These are phyloP conservation scores for Dryas drummondii DNA, from an alignment of 306 rosid species.

Conservation along the genomic window DNA sequence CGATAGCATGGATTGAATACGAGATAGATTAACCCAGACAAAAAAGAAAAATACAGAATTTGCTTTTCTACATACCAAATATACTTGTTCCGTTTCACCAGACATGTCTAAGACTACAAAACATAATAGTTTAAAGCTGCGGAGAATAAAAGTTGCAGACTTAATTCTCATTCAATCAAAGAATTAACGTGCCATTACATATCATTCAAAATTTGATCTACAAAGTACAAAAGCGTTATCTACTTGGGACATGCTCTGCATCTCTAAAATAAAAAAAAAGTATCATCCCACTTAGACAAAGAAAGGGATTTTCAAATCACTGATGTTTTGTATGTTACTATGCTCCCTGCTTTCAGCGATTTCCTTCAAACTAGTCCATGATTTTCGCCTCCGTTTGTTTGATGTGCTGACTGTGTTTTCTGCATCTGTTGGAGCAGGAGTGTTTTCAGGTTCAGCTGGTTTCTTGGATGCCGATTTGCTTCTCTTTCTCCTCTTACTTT, in stretches of 20 bases:
- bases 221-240: not conserved
- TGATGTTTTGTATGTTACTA: constrained; percentile 16
- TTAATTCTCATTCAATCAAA: not conserved
- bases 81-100: no score
- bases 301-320: constrained; percentile 48
- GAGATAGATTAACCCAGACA: no score
- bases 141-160: not conserved
- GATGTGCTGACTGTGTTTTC: constrained; percentile 34
- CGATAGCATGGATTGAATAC: no score
- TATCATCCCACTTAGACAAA: constrained; percentile 18
- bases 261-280: not conserved
- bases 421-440: constrained; percentile 23
- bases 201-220: not conserved
- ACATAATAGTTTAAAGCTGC: no score
- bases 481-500: constrained; percentile 47
- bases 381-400: constrained; percentile 55
- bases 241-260: not conserved
- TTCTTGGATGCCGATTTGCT: constrained; percentile 38
- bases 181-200: not conserved
- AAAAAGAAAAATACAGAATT: no score
- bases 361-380: constrained; percentile 83
- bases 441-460: constrained; percentile 28
- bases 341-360: constrained; percentile 42
- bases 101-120: no score
- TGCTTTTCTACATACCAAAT: no score